These are phyloP conservation scores for Aspergillus glaucus DNA, from an alignment of 2,329 filamentous ascomycete genomes.

Conservation along the genomic window DNA sequence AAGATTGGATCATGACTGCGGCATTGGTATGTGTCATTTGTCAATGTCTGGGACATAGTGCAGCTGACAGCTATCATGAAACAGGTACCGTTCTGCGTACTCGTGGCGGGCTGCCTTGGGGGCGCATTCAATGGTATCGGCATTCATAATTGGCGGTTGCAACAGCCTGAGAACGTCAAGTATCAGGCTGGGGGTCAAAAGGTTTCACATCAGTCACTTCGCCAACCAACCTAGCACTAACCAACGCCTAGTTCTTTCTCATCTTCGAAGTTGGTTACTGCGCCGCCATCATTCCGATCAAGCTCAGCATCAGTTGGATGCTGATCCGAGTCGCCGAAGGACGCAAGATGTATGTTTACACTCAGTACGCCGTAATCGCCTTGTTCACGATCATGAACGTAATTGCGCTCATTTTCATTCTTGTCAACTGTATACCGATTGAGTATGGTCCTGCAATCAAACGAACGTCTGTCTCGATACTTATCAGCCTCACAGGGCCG, in stretches of 20 bases:
- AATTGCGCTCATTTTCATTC: conserved; percentile 17
- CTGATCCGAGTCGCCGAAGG: conserved; percentile 19
- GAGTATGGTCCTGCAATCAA: conserved; percentile 7
- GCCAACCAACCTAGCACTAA: background rate
- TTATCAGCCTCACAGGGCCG: conserved; percentile 10
- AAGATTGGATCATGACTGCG: conserved; percentile 20
- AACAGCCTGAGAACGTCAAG: conserved; percentile 11
- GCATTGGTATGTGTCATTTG: conserved; percentile 11
- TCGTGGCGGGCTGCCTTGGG: conserved; percentile 14
- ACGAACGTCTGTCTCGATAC: background rate
- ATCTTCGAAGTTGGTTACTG: conserved; percentile 24
- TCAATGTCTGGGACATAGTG: background rate
- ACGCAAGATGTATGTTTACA: conserved; percentile 14
- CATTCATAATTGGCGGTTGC: conserved; percentile 7
- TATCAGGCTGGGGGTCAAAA: conserved; percentile 14
- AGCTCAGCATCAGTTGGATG: conserved; percentile 22
- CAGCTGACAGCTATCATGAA: background rate
- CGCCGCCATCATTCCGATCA: conserved; percentile 20
- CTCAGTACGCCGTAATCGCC: conserved; percentile 15
- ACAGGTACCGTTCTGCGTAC: conserved; percentile 15
- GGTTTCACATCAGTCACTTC: conserved; percentile 1
- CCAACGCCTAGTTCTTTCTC: conserved; percentile 13
- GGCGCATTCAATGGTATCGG: conserved; percentile 21
- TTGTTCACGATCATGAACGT: conserved; percentile 17
- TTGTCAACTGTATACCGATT: conserved; percentile 17